Evolutionary conservation across 805 yeast species (phyloP).

Genomic region (Ogataea nonfermentans): DNA sequence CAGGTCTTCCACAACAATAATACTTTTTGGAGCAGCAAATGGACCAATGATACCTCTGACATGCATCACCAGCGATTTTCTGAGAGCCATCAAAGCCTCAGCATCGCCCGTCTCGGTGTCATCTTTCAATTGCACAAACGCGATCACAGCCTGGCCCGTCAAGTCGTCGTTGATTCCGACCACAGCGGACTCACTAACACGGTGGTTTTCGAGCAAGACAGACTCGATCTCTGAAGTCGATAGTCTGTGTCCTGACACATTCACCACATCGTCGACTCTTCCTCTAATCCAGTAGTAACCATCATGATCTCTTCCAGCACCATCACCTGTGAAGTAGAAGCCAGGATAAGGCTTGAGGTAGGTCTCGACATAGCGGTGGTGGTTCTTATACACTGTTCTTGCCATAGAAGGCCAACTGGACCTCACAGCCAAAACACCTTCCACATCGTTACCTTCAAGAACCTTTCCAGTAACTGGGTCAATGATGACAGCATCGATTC

Average conservation of each 20-base stretch:
- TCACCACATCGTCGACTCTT: constrained; percentile 97
- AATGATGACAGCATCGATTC: constrained; percentile 84
- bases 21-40: constrained; percentile 91
- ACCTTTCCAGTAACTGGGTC: constrained; percentile 93
- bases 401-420: constrained; percentile 99
- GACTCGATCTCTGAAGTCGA: constrained; percentile 99
- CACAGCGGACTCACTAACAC: constrained; percentile 94
- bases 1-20: constrained; percentile 80
- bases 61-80: constrained; percentile 76
- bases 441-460: constrained; percentile 82
- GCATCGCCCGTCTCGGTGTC: constrained; percentile 39
- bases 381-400: constrained; percentile 89
- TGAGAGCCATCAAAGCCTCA: constrained; percentile 50
- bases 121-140: constrained; percentile 82
- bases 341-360: constrained; percentile 93
- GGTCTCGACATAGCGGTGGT: constrained; percentile 82
- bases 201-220: constrained; percentile 72
- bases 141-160: constrained; percentile 97
- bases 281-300: constrained; percentile 98
- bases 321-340: constrained; percentile 95
- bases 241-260: constrained; percentile 95
- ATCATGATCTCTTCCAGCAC: constrained; percentile 95
- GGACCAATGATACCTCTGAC: constrained; percentile 92
- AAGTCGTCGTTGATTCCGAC: constrained; percentile 93
- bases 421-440: constrained; percentile 91